Evolutionary conservation across 2,329 filamentous ascomycete genomes (phyloP).

Genomic region (Aureobasidium sp.): DNA sequence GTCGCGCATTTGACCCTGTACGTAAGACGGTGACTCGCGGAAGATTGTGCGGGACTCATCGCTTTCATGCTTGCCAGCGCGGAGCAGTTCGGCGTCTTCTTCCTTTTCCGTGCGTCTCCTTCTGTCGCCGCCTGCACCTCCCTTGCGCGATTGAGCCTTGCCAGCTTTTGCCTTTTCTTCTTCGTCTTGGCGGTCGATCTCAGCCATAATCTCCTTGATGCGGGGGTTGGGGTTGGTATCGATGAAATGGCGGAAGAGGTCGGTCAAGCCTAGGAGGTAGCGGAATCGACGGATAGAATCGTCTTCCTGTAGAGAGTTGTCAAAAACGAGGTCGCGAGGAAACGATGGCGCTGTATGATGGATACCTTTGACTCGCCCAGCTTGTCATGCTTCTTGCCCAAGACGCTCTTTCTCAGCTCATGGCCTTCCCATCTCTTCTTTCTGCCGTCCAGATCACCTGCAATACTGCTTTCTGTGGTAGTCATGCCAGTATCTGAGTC

Average conservation of each 20-base stretch:
- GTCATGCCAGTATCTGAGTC: constrained; percentile 62
- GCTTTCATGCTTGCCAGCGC: constrained; percentile 83
- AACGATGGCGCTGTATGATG: no score
- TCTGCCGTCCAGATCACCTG: constrained; percentile 67
- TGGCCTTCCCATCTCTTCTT: constrained; percentile 82
- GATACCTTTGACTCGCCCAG: constrained; percentile 74
- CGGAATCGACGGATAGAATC: constrained; percentile 91
- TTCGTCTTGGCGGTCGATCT: constrained; percentile 89
- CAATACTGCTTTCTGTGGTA: constrained; percentile 74
- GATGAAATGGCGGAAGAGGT: constrained; percentile 98
- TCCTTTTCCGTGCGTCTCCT: constrained; percentile 91
- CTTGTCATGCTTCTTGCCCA: constrained; percentile 90
- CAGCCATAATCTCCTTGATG: constrained; percentile 85
- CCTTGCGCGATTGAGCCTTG: constrained; percentile 70
- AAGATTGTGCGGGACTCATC: constrained; percentile 78
- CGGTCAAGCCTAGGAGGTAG: constrained; percentile 89
- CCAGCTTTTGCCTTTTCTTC: constrained; percentile 62
- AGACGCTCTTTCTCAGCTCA: constrained; percentile 82
- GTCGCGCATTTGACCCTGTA: constrained; percentile 85
- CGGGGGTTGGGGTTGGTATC: constrained; percentile 93
- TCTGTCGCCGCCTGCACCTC: constrained; percentile 71
- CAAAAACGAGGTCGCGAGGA: not conserved
- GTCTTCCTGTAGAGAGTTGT: constrained; percentile 59
- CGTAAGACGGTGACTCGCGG: constrained; percentile 84
- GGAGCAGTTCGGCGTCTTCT: constrained; percentile 80